Conservation (phyloP, 1,139 yeast species). For the Pichia sp. region DNA sequence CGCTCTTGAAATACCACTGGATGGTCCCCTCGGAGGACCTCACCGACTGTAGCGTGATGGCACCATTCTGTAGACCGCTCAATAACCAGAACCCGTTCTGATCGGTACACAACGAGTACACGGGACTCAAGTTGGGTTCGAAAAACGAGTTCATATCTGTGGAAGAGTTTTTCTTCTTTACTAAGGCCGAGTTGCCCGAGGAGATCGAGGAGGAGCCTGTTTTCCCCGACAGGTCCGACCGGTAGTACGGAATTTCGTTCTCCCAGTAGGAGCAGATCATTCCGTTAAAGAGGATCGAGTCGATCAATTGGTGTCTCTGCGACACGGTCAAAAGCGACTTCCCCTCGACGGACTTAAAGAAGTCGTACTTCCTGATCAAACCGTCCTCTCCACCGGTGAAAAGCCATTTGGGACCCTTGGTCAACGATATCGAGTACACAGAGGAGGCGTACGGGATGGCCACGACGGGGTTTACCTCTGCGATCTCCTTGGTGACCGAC, state of each 20-base stretch:
- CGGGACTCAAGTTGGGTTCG: constrained; percentile 75
- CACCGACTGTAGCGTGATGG: constrained; percentile 78
- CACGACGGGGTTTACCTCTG: constrained; percentile 46
- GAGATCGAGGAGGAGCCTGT: constrained; percentile 7
- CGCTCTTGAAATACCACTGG: constrained; percentile 59
- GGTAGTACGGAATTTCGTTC: constrained; percentile 77
- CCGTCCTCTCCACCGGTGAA: constrained; percentile 98
- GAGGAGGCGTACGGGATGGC: constrained; percentile 69
- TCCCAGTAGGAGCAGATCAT: constrained; percentile 88
- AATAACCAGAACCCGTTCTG: constrained; percentile 79
- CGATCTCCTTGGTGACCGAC: constrained; percentile 2
- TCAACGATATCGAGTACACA: constrained; percentile 72
- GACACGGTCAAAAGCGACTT: constrained; percentile 85
- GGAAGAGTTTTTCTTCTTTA: not conserved
- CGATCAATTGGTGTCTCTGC: constrained; percentile 85
- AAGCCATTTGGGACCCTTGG: constrained; percentile 82
- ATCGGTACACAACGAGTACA: constrained; percentile 81
- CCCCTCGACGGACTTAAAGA: constrained; percentile 83
- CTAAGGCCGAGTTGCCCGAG: not conserved
- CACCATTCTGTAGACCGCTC: constrained; percentile 81
- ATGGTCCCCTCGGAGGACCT: constrained; percentile 80
- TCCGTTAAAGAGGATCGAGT: constrained; percentile 81
- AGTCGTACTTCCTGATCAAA: constrained; percentile 82
- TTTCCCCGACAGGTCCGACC: constrained; percentile 32
- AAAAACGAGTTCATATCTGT: constrained; percentile 36